These are phyloP conservation scores for Phellopilus nigrolimitatus DNA, from an alignment of 1,284 basidiomycete genomes.

Conservation along the genomic window DNA sequence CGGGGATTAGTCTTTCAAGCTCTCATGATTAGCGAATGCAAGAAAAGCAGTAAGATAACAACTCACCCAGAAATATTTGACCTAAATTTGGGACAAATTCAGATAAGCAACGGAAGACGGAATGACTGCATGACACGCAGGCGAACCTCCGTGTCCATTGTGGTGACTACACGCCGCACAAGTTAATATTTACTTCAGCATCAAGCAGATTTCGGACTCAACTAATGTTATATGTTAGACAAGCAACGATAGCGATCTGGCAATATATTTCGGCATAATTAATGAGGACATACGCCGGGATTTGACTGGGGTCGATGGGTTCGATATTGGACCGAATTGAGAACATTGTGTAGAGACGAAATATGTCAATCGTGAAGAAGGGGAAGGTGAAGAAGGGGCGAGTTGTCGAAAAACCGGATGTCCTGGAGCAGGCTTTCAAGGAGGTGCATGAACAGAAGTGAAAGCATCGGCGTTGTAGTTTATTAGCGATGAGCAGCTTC, in stretches of 20 bases:
- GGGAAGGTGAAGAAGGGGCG: no score
- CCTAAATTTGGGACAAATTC: background rate
- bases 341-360: slow-evolving; percentile 38
- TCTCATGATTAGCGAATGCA: no score
- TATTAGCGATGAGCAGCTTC: no score
- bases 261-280: background rate
- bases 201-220: background rate
- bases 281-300: background rate
- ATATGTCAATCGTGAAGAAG: no score
- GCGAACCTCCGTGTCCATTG: slow-evolving; percentile 7
- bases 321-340: slow-evolving; percentile 12
- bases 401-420: no score
- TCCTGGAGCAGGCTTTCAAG: no score
- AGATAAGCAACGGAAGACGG: background rate
- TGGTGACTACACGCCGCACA: slow-evolving; percentile 6
- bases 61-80: slow-evolving; percentile 4
- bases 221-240: slow-evolving; percentile 6
- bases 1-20: background rate
- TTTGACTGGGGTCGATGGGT: background rate
- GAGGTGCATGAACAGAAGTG: no score
- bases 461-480: no score
- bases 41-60: background rate
- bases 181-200: background rate
- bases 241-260: background rate
- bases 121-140: background rate